Evolutionary conservation across 1,284 basidiomycete genomes (phyloP), one percentile per base, ranked within the genome.

Genomic region (Rugosomyces carneus): DNA sequence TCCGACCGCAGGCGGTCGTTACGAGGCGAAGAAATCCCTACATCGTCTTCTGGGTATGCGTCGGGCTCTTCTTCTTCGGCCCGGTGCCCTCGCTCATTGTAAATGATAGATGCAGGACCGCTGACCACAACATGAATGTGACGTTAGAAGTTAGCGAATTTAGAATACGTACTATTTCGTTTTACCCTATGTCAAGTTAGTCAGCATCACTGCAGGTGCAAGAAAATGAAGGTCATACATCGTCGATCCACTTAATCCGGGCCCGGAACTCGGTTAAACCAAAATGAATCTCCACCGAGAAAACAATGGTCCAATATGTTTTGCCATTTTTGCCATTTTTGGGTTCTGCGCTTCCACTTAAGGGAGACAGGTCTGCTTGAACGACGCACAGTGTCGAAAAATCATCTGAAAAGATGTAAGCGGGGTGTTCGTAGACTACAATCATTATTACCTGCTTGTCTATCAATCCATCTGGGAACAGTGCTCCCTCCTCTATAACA

Each of bases 211-310:
- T 52, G 27, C 45, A 13, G 5, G 9, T 15, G 15, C 21, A 24
- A 11, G 11, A 31, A 50, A 42, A 52, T 35, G 2, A 37, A 31
- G 1, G 44, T 66, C 78, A 51, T 57, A 85, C 84, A 57, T 83
- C 78, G 57, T 88, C 84, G 37, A 79, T 71, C 85, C 84, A 88
- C 61, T 87, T 88, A 50, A 88, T 86, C 44, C 85, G 73, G 1
- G 85, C 83, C 60, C 70, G 82, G 66, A 88, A 87, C 62, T 89
- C 85, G 0, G 84, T 88, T 52, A 87, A 58, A 32, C 85, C 85
- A 51, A 88, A 88, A 58, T 87, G 83, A 46, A 89, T 87, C 59
- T 88, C 85, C 27, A 89, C 80, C 27, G 81, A 83, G 61, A 87
- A 88, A 16, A 87, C 79, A 49, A 87, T 86, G 16, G 82, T 85